Conservation (phyloP, 768 basidiomycete species). For the Hemileccinum rubropunctum region DNA sequence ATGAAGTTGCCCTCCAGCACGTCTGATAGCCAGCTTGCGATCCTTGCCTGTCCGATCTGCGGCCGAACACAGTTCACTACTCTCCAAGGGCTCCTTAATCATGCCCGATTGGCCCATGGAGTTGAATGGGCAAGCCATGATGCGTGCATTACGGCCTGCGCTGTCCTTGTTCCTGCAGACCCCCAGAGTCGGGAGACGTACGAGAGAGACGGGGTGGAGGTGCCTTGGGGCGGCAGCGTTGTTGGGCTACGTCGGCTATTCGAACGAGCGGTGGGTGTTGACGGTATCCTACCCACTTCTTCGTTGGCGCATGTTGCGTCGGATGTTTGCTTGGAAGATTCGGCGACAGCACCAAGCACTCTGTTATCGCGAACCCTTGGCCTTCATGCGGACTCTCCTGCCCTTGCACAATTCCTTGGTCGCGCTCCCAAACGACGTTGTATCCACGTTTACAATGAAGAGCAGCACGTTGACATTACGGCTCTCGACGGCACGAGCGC, state of each 20-base stretch:
- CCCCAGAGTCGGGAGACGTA: conserved; percentile 33
- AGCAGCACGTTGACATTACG: conserved; percentile 34
- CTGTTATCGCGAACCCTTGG: conserved; percentile 49
- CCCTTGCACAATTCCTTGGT: conserved; percentile 50
- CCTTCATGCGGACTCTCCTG: conserved; percentile 49
- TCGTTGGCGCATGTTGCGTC: background rate
- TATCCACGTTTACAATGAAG: conserved; percentile 37
- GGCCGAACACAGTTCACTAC: conserved; percentile 46
- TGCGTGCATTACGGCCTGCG: conserved; percentile 47
- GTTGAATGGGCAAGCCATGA: conserved; percentile 51
- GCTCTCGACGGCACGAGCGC: conserved; percentile 7
- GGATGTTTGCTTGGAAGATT: conserved; percentile 5
- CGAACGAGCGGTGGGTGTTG: conserved; percentile 47
- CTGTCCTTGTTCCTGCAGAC: conserved; percentile 34
- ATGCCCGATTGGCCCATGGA: conserved; percentile 47
- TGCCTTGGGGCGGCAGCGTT: conserved; percentile 33
- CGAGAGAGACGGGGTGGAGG: conserved; percentile 39
- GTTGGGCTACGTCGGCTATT: conserved; percentile 47
- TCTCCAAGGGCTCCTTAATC: conserved; percentile 51
- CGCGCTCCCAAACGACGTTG: conserved; percentile 40
- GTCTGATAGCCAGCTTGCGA: conserved; percentile 28
- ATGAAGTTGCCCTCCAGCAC: conserved; percentile 33
- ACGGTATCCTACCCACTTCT: conserved; percentile 16
- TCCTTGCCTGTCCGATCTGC: conserved; percentile 44
- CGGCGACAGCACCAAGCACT: conserved; percentile 27